These are phyloP conservation scores for Erodium trifolium DNA, from an alignment of 441 rosid genomes.

Conservation along the genomic window DNA sequence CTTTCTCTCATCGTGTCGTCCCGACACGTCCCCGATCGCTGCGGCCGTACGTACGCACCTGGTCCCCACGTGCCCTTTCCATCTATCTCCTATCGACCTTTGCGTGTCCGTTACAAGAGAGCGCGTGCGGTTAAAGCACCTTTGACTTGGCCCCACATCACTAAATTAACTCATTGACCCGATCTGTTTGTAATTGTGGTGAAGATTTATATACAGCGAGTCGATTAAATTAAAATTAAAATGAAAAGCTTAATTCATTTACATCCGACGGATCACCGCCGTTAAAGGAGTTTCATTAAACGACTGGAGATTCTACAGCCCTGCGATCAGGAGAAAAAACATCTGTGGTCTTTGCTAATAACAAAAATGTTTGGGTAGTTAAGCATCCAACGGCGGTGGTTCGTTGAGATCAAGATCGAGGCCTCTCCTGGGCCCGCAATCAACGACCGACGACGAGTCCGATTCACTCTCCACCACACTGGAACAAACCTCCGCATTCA, in stretches of 20 bases:
- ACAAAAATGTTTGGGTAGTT: slow-evolving; percentile 10
- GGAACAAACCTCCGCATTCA: slow-evolving; percentile 22
- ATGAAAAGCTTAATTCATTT: slow-evolving; percentile 11
- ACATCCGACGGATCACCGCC: slow-evolving; percentile 9
- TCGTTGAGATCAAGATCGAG: slow-evolving; percentile 54
- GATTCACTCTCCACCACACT: slow-evolving; percentile 33
- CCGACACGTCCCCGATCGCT: no score
- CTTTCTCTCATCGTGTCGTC: no score
- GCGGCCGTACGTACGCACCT: no score
- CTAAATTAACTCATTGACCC: no score
- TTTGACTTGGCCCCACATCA: no score
- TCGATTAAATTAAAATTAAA: neutral
- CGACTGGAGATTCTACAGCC: neutral
- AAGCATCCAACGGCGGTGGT: slow-evolving; percentile 48
- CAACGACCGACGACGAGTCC: slow-evolving; percentile 51
- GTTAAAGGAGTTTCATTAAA: neutral
- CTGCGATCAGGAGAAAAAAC: slow-evolving; percentile 5
- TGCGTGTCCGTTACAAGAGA: no score
- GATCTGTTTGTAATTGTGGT: no score
- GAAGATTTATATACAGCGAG: no score
- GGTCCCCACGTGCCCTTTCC: no score
- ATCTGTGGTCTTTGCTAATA: neutral
- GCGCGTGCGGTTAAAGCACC: no score
- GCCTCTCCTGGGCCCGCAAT: slow-evolving; percentile 27
- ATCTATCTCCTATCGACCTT: neutral